phyloP scores from a whole-genome alignment of 352 stramenopile species.

The Phytopythium montanum region DNA sequence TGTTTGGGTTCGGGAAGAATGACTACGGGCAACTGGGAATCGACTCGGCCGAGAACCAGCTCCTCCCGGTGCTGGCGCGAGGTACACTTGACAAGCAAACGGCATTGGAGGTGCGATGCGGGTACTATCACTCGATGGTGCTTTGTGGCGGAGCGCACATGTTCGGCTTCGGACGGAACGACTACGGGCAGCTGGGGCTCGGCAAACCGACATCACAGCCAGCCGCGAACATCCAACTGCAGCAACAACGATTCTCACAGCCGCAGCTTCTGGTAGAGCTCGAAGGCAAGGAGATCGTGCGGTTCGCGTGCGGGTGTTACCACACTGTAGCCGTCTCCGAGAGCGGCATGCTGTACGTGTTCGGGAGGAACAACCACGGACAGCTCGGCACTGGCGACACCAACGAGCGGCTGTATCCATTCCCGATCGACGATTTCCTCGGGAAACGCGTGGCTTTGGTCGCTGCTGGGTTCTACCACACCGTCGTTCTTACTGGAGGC shows the following conservation, averaged over 20 bases:
- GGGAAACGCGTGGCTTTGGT: slow-evolving; percentile 87
- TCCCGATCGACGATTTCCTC: slow-evolving; percentile 87
- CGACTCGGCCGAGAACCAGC: slow-evolving; percentile 66
- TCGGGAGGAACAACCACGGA: slow-evolving; percentile 93
- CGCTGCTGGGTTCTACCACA: slow-evolving; percentile 93
- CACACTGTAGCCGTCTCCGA: slow-evolving; percentile 87
- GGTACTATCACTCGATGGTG: slow-evolving; percentile 92
- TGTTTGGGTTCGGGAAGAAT: slow-evolving; percentile 92
- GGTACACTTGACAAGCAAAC: slow-evolving; percentile 58
- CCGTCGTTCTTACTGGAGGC: slow-evolving; percentile 84
- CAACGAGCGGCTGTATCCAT: slow-evolving; percentile 82
- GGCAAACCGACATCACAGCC: slow-evolving; percentile 35
- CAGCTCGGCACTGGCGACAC: slow-evolving; percentile 91
- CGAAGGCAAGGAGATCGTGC: slow-evolving; percentile 80
- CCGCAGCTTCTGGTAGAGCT: slow-evolving; percentile 65
- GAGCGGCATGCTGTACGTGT: slow-evolving; percentile 91
- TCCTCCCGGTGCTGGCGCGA: slow-evolving; percentile 47
- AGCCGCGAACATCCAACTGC: slow-evolving; percentile 50
- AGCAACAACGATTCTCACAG: slow-evolving; percentile 62
- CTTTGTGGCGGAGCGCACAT: slow-evolving; percentile 65
- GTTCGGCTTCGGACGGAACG: slow-evolving; percentile 90
- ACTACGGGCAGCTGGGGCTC: slow-evolving; percentile 92
- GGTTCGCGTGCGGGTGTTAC: slow-evolving; percentile 90
- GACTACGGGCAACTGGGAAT: slow-evolving; percentile 92
- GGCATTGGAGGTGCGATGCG: slow-evolving; percentile 80